Base-by-base conservation (phyloP, 768 basidiomycete species). In the Albatrellus ellisii region DNA sequence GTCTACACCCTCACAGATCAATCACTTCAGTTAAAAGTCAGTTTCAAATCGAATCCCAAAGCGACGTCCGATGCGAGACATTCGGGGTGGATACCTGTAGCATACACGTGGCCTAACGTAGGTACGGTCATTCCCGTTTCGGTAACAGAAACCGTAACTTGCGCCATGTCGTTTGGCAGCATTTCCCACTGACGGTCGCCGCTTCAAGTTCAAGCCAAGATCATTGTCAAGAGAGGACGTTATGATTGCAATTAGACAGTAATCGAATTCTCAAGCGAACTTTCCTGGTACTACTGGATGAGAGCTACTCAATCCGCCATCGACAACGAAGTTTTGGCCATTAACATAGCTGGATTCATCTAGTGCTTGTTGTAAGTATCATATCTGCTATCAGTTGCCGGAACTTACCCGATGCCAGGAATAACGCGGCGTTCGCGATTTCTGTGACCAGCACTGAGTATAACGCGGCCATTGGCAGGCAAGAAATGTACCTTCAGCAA, bases 281-380 rank as follows among this genome's bases (percentile, higher is more conserved):
- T 76, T 72, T 1, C 87, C 87, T 4, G 85, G 82, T 6, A 82
- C 62, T 6, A 88, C 78, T 4, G 88, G 89, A 52, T 77, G 73
- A 0, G 86, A 87, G 20, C 79, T 65, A 9, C 83, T 79, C 45
- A 94, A 59, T 1, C 88, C 91, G 6, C 91, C 92, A 51, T 94
- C 91, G 24, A 90, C 80, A 0, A 80, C 79, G 24, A 88, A 69
- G 52, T 78, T 81, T 54, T 91, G 85, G 12, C 87, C 92, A 54
- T 92, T 95, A 43, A 97, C 76, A 59, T 90, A 92, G 60, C 87
- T 90, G 1, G 87, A 79, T 48, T 88, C 85, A 51, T 90, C 88
- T 88, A 55, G 8, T 37, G 25, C 27, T 25, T 25, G 21, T 17
- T 2, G 11, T 43, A 25, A 36, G 25, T 27, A 33, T 15, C 6